Evolutionary conservation across 805 yeast species (phyloP).

Genomic region (Sugiyamaella boreocaroliniensis): DNA sequence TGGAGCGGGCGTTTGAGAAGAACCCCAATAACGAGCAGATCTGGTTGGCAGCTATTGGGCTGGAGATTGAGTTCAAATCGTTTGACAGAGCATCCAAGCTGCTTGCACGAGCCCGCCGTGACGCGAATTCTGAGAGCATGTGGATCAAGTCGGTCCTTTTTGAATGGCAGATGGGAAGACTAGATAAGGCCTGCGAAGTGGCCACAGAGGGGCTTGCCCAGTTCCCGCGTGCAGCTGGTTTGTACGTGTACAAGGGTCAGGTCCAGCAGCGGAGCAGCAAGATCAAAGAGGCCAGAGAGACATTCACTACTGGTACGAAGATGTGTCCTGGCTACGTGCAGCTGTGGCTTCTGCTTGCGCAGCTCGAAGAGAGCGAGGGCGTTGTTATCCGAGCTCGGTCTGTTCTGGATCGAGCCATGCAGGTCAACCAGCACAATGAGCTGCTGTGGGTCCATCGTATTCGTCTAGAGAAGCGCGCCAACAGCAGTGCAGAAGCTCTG

Average conservation of each 20-base stretch:
- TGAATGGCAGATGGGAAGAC: conserved; percentile 36
- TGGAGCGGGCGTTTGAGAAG: conserved; percentile 41
- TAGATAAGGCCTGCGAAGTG: conserved; percentile 35
- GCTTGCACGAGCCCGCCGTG: conserved; percentile 36
- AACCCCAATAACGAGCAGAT: conserved; percentile 47
- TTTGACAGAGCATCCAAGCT: conserved; percentile 33
- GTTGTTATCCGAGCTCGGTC: conserved; percentile 60
- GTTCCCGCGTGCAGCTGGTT: conserved; percentile 46
- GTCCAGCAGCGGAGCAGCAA: conserved; percentile 35
- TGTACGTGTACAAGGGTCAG: conserved; percentile 61
- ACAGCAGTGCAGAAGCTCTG: conserved; percentile 47
- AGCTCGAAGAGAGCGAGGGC: conserved; percentile 40
- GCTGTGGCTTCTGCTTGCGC: conserved; percentile 53
- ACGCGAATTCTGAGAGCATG: conserved; percentile 41
- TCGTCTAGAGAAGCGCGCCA: conserved; percentile 46
- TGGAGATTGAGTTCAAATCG: conserved; percentile 44
- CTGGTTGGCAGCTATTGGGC: conserved; percentile 67
- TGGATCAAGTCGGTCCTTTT: conserved; percentile 58
- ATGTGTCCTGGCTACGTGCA: conserved; percentile 37
- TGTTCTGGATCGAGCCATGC: conserved; percentile 57
- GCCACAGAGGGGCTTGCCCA: conserved; percentile 41
- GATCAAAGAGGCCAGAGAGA: conserved; percentile 40
- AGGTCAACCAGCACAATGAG: conserved; percentile 44
- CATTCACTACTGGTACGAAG: conserved; percentile 44
- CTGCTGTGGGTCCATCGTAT: conserved; percentile 54